phyloP scores from a whole-genome alignment of 257 asterid genomes.

The Solanum appendiculatum region DNA sequence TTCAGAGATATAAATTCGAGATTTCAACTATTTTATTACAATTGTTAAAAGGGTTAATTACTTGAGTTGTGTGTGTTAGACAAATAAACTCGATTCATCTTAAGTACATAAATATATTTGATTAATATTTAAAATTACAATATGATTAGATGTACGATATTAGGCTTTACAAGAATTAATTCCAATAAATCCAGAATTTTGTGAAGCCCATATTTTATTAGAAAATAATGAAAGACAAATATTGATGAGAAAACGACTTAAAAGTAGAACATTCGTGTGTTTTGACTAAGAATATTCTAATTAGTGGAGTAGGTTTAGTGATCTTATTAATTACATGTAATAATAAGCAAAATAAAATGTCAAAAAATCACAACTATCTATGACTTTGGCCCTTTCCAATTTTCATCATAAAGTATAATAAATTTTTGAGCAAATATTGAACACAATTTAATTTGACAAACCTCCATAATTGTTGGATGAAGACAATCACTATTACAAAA shows the following conservation, averaged over 20 bases:
- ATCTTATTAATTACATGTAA: not conserved
- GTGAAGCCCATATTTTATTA: not conserved
- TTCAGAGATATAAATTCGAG: no score
- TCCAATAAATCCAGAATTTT: not conserved
- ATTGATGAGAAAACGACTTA: not conserved
- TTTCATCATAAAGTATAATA: not conserved
- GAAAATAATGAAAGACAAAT: not conserved
- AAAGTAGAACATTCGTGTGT: not conserved
- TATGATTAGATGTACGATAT: not conserved
- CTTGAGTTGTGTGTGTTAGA: not conserved
- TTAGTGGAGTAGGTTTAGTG: not conserved
- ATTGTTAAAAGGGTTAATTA: not conserved
- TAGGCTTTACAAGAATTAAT: not conserved
- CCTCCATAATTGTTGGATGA: not conserved
- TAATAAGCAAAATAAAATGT: not conserved
- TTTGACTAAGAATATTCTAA: not conserved
- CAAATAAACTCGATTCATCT: not conserved
- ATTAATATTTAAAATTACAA: not conserved
- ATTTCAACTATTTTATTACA: not conserved
- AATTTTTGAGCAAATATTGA: not conserved
- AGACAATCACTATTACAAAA: not conserved
- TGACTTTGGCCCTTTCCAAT: not conserved
- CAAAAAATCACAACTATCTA: not conserved
- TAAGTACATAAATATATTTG: not conserved
- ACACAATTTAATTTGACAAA: not conserved